Evolutionary conservation across 2,329 filamentous ascomycete genomes (phyloP).

Genomic region (Aspergillus sp.): DNA sequence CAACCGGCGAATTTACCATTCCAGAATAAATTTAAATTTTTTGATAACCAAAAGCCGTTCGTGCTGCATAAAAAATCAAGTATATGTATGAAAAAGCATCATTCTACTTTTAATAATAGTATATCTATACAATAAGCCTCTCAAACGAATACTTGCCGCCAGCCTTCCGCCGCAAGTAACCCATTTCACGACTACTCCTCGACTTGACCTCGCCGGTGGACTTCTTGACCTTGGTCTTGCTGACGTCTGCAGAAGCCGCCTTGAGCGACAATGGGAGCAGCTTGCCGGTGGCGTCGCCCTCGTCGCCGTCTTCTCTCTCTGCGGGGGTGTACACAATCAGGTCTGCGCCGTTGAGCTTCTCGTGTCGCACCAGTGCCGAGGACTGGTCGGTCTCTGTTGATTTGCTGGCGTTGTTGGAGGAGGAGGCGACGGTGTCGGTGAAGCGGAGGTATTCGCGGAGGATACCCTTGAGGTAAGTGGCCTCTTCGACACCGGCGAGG

Average conservation of each 20-base stretch:
- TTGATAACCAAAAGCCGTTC: too few species aligned
- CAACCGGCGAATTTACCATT: too few species aligned
- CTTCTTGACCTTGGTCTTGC: slow-evolving; percentile 49
- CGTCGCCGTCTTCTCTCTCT: slow-evolving; percentile 24
- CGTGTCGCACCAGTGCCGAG: slow-evolving; percentile 24
- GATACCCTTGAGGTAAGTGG: slow-evolving; percentile 43
- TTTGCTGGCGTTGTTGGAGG: slow-evolving; percentile 6
- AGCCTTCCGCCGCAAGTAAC: slow-evolving; percentile 71
- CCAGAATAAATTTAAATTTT: too few species aligned
- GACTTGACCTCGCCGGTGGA: slow-evolving; percentile 66
- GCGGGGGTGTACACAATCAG: slow-evolving; percentile 26
- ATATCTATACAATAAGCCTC: slow-evolving; percentile 59
- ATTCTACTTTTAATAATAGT: too few species aligned
- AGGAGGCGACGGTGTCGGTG: slow-evolving; percentile 22
- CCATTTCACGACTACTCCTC: slow-evolving; percentile 68
- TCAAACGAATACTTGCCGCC: slow-evolving; percentile 81
- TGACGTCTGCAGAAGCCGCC: slow-evolving; percentile 42
- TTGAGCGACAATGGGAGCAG: slow-evolving; percentile 72
- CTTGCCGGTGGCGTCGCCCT: slow-evolving; percentile 30
- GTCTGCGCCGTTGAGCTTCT: slow-evolving; percentile 36
- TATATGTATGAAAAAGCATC: too few species aligned
- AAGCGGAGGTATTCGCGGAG: slow-evolving; percentile 43
- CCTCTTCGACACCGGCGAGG: slow-evolving; percentile 44
- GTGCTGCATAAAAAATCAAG: too few species aligned
- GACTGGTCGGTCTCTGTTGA: slow-evolving; percentile 5